Evolutionary conservation across 495 filamentous ascomycete species (phyloP), one percentile per base, ranked within the genome.

Genomic region (Aspergillus wentii): DNA sequence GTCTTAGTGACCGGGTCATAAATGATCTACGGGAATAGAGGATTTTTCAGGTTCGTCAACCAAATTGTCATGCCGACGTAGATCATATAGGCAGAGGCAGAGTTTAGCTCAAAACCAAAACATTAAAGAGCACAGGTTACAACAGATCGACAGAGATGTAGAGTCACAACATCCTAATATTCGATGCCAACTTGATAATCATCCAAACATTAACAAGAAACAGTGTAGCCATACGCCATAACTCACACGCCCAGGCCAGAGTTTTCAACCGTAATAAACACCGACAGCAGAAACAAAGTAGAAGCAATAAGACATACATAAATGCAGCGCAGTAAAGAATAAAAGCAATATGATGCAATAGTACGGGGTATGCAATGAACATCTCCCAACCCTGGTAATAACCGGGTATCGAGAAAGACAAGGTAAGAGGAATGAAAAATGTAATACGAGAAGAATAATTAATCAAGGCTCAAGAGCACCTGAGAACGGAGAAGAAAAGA

Each of bases 41-140:
- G 3, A 1, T 15, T 14, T 37, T 29, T 33, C 32, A 34, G 30
- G 17, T 23, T 49, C 46, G 41, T 49, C 37, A 49, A 44, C 35
- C 33, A 46, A 46, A 35, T 35, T 44, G 42, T 52, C 52, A 56
- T 56, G 34, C 35, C 33, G 33, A 49, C 48, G 40, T 46, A 49
- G 43, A 49, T 52, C 43, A 23, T 56, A 48, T 49, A 47, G 40
- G 40, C 46, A 49, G 22, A 46, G 36, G 38, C 33, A 41, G 8
- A 33, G 13, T 33, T 25, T 35, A 20, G 33, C 30, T 31, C 22
- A 6, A 25, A 25, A 25, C n/a, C n/a, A 36, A 20, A 37, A 33
- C 41, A 38, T 32, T 8, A n/a, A n/a, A n/a, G n/a, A n/a, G n/a
- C n/a, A n/a, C n/a, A n/a, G n/a, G n/a, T n/a, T n/a, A n/a, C n/a